Percentiles rank a stretch among this genome's conserved stretches.
These are phyloP conservation scores for Golubevia pallescens DNA, from an alignment of 1,284 basidiomycete species.

Conservation along the genomic window DNA sequence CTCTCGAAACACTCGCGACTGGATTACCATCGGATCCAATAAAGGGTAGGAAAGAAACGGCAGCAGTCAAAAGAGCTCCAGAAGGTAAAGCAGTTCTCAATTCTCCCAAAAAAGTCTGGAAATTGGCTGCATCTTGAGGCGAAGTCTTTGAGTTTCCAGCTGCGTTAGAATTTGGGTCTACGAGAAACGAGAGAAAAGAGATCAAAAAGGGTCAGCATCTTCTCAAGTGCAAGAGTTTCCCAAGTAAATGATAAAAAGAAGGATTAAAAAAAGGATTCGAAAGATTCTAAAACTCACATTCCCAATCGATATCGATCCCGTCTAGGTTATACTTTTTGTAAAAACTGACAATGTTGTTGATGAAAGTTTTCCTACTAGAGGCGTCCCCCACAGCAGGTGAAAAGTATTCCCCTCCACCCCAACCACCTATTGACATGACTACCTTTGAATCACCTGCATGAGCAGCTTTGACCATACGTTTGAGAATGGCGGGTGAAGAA, in stretches of 20 bases:
- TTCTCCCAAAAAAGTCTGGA: conserved; percentile 34
- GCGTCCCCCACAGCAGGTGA: conserved; percentile 26
- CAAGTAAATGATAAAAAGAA: too few species aligned
- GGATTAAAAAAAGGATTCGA: too few species aligned
- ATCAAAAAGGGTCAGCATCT: neutral
- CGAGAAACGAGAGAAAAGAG: neutral
- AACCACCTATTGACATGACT: conserved; percentile 43
- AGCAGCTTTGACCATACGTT: conserved; percentile 29
- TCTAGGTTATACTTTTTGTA: conserved; percentile 7
- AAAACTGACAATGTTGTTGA: neutral
- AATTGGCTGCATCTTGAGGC: conserved; percentile 31
- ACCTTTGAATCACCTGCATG: conserved; percentile 27
- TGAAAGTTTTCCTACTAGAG: conserved; percentile 12
- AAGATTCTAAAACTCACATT: conserved; percentile 3
- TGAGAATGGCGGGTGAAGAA: conserved; percentile 17
- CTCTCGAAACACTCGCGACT: conserved; percentile 27
- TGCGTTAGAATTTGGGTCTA: conserved; percentile 3
- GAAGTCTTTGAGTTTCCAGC: conserved; percentile 9
- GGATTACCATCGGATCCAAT: conserved; percentile 24
- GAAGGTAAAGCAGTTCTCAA: conserved; percentile 1
- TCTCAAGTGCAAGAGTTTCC: too few species aligned
- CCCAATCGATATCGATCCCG: conserved; percentile 17
- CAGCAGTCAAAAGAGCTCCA: conserved; percentile 14
- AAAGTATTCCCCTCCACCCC: conserved; percentile 39
- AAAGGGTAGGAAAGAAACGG: conserved; percentile 33